Base-by-base conservation (phyloP, 2,329 filamentous ascomycete genomes). In the Alternaria burnsii region DNA sequence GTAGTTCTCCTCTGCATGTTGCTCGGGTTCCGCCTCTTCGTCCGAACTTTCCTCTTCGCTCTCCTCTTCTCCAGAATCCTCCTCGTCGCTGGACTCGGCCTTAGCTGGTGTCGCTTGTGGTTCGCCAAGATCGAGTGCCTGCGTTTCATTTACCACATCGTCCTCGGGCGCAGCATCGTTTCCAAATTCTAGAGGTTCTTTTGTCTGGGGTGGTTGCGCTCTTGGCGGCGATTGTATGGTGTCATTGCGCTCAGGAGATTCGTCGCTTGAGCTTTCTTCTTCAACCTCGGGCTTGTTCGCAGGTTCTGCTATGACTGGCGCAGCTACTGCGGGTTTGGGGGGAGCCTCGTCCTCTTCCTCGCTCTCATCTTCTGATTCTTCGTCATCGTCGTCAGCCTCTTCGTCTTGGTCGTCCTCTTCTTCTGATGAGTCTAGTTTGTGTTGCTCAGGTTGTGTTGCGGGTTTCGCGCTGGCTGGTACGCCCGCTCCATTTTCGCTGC, bases 401-500 rank as follows among this genome's bases (percentile, higher is more conserved):
- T 68, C 62, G 22, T 69, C 67, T 16, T 69, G 66, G 10, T 65
- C 63, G 2, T 71, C 69, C 22, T 54, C 58, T 16, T 68, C 66
- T 8, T 71, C 66, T 22, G 70, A 69, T 0, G 58, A 59, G 34
- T 69, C 68, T 8, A 54, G 46, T 51, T 64, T 55, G 48, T 66
- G 41, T 61, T 67, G 47, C 61, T 67, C 44, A 26, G 66, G 58
- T 42, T 70, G 64, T 38, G 63, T 48, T 3, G 52, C 59, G 2
- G 42, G 59, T 14, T 67, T 62, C 43, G 61, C 22, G 51, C 20
- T 58, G 46, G 58, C 42, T 26, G 67, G 54, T 34, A 63, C 47
- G 50, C 28, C 58, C 28, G 55, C 47, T 28, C 68, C 58, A 36
- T 73, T 67, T 58, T 86, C 81, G 38, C 82, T 81, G 70, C 83